Percentiles rank a stretch among this genome's conserved stretches.
phyloP scores from a whole-genome alignment of 2,329 filamentous ascomycete genomes.

The Beauveria scarabaeidicola region DNA sequence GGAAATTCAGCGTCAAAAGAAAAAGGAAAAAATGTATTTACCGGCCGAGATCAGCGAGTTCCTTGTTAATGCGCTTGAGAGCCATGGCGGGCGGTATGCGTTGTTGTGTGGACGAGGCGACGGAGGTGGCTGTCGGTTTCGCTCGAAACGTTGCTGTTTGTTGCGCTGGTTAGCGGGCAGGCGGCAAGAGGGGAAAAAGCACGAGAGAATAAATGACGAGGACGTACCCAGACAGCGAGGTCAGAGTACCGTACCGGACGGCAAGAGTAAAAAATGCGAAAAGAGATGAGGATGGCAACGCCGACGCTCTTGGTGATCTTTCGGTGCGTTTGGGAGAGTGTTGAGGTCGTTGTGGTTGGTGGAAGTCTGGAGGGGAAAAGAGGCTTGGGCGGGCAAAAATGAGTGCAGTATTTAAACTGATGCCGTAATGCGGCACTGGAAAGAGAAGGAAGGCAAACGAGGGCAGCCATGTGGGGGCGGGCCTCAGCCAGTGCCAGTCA shows the following conservation, averaged over 20 bases:
- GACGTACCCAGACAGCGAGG: neutral
- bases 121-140: conserved; percentile 6
- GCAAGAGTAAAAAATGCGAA: neutral
- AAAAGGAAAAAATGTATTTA: conserved; percentile 38
- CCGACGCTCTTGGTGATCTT: conserved; percentile 4
- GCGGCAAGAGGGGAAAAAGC: neutral
- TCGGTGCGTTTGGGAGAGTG: neutral
- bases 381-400: neutral
- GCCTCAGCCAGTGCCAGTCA: neutral
- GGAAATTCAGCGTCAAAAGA: conserved; percentile 11
- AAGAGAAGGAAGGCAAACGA: neutral
- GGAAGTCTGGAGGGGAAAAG: conserved; percentile 3
- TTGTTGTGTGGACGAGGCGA: conserved; percentile 1
- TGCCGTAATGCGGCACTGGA: conserved; percentile 5
- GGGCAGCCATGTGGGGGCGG: neutral
- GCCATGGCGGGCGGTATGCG: conserved; percentile 52
- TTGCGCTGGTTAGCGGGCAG: conserved; percentile 6
- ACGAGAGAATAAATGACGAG: too few relatives aligned
- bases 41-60: conserved; percentile 84
- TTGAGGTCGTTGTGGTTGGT: neutral
- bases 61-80: conserved; percentile 92
- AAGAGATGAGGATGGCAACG: neutral
- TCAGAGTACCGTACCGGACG: neutral
- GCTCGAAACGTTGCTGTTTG: conserved; percentile 1
- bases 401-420: neutral